Conservation (phyloP, 2,329 filamentous ascomycete genomes). For the Diplodia scrobiculata region DNA sequence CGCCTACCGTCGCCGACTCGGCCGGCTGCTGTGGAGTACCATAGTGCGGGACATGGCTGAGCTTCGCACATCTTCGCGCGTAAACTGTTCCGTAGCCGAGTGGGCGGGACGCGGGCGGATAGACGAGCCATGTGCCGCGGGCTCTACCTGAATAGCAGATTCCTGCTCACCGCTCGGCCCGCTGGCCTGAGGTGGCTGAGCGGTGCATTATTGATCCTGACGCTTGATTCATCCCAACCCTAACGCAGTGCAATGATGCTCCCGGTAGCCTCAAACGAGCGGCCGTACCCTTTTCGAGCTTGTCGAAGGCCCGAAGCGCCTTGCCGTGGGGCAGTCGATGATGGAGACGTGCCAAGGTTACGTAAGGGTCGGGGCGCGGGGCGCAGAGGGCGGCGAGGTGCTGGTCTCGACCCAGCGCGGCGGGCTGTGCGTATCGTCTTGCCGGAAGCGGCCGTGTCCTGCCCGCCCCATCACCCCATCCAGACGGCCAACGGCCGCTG, state of each 20-base stretch:
- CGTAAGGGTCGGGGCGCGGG: background rate
- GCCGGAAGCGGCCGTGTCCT: background rate
- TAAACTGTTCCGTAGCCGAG: background rate
- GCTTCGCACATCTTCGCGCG: background rate
- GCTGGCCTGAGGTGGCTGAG: background rate
- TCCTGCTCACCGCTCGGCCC: background rate
- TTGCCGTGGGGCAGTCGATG: background rate
- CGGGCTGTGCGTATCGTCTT: background rate
- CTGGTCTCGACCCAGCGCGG: background rate
- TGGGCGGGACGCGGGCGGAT: background rate
- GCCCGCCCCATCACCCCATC: background rate
- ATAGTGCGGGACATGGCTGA: background rate
- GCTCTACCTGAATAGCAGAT: no score
- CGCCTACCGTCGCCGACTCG: background rate
- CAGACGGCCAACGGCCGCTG: background rate
- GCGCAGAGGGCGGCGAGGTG: background rate
- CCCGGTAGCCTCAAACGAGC: background rate
- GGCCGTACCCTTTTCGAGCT: background rate
- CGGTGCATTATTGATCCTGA: background rate
- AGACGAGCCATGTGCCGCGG: background rate
- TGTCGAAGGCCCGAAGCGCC: no score
- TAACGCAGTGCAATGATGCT: no score
- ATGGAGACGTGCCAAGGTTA: background rate
- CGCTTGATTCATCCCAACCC: background rate
- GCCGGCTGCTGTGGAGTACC: background rate